These are phyloP conservation scores for Handroanthus guayacan DNA, from an alignment of 257 asterid genomes.

Conservation along the genomic window DNA sequence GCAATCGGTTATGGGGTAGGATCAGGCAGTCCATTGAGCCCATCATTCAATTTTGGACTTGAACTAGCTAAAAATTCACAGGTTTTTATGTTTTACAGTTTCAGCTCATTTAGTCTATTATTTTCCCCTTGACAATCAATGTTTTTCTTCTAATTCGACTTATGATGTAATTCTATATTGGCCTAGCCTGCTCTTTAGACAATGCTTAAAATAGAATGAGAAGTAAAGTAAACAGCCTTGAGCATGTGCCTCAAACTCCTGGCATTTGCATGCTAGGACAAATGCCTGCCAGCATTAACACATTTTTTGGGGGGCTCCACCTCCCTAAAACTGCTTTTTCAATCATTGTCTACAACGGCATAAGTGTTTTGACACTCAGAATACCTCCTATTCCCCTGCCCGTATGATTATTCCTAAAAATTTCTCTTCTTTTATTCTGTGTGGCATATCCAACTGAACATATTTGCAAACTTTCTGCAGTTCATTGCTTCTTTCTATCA, in stretches of 20 bases:
- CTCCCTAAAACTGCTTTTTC: too few species aligned
- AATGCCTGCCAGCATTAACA: too few species aligned
- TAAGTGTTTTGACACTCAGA: neutral
- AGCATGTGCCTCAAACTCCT: too few species aligned
- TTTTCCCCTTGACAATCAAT: slow-evolving; percentile 10
- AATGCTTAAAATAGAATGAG: neutral
- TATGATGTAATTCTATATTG: slow-evolving; percentile 6
- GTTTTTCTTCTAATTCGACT: slow-evolving; percentile 29
- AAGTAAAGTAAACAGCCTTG: too few species aligned
- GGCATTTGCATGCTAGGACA: too few species aligned
- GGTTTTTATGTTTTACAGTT: slow-evolving; percentile 51
- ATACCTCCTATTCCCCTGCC: slow-evolving; percentile 19
- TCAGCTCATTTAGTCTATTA: slow-evolving; percentile 13
- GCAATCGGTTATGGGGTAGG: slow-evolving; percentile 91
- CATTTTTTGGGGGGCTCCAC: too few species aligned
- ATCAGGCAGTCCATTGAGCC: slow-evolving; percentile 92
- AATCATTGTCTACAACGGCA: neutral
- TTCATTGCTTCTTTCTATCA: slow-evolving; percentile 95
- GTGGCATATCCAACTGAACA: slow-evolving; percentile 14
- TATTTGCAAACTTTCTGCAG: slow-evolving; percentile 54
- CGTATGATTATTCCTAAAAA: neutral
- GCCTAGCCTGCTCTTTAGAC: slow-evolving; percentile 13
- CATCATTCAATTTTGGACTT: slow-evolving; percentile 91
- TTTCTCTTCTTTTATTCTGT: slow-evolving; percentile 23
- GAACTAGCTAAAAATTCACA: slow-evolving; percentile 86